A percentile compares a stretch with the other conserved stretches of the same genome.
These are phyloP conservation scores for Pseudocercospora vitis DNA, from an alignment of 2,329 filamentous ascomycete genomes.

Conservation along the genomic window DNA sequence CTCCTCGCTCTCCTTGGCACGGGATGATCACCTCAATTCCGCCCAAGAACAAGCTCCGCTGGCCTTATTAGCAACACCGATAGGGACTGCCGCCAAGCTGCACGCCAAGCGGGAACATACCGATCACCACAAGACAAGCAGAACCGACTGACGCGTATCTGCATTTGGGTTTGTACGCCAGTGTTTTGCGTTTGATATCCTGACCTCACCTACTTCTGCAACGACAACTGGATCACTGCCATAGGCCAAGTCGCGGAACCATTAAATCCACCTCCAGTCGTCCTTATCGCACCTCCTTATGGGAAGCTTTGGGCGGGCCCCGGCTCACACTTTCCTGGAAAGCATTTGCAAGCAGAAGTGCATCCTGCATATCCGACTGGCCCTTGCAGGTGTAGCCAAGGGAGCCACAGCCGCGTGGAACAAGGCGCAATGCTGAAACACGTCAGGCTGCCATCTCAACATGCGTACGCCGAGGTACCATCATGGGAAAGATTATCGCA, in stretches of 20 bases:
- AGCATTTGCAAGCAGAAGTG: too few relatives aligned
- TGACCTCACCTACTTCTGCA: background rate
- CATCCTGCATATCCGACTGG: too few relatives aligned
- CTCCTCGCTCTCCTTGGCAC: background rate
- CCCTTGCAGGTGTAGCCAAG: too few relatives aligned
- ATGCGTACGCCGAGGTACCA: too few relatives aligned
- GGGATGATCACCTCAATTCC: slow-evolving; percentile 1
- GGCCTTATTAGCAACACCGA: background rate
- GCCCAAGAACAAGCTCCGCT: background rate
- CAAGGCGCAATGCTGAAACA: too few relatives aligned
- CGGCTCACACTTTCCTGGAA: too few relatives aligned
- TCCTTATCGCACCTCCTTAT: background rate
- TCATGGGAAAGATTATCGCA: too few relatives aligned
- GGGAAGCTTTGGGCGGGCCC: too few relatives aligned
- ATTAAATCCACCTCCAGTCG: background rate
- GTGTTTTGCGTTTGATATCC: background rate
- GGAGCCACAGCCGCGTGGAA: too few relatives aligned
- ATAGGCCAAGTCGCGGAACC: background rate
- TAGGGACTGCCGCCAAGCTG: too few relatives aligned
- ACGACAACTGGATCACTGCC: background rate
- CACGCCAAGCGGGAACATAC: background rate
- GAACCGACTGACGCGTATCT: slow-evolving; percentile 1
- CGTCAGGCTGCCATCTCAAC: too few relatives aligned
- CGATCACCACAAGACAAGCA: background rate
- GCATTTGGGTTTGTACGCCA: background rate